These are phyloP conservation scores for Multifurca ochricompacta DNA, from an alignment of 768 basidiomycete genomes.

Conservation along the genomic window DNA sequence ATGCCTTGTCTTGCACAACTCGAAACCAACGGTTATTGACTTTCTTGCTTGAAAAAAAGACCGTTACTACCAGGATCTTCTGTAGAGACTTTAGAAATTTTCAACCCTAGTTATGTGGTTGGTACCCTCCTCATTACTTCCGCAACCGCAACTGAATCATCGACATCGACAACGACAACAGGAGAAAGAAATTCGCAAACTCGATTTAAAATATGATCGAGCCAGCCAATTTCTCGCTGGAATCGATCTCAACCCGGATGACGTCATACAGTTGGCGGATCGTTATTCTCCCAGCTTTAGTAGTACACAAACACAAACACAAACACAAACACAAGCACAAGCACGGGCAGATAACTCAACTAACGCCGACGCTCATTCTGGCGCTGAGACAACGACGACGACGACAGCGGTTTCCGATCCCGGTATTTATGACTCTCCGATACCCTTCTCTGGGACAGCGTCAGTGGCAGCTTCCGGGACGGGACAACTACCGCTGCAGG, in stretches of 20 bases:
- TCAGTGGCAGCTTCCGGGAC: background rate
- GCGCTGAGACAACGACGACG: no score
- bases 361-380: slow-evolving; percentile 1
- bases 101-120: slow-evolving; percentile 24
- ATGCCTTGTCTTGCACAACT: background rate
- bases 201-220: slow-evolving; percentile 28
- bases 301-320: background rate
- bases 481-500: slow-evolving; percentile 28
- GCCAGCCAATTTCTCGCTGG: slow-evolving; percentile 27
- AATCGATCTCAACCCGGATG: slow-evolving; percentile 28
- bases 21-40: background rate
- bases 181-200: slow-evolving; percentile 26
- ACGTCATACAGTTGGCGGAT: slow-evolving; percentile 21
- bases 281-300: slow-evolving; percentile 21
- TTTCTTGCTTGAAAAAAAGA: background rate
- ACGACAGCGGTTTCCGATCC: slow-evolving; percentile 19
- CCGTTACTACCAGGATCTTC: background rate
- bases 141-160: no score
- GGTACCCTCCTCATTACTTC: background rate
- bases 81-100: slow-evolving; percentile 10
- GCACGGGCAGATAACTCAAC: slow-evolving; percentile 9
- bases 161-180: slow-evolving; percentile 4
- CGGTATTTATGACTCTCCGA: slow-evolving; percentile 20
- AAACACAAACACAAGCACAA: no score
- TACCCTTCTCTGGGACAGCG: background rate